phyloP scores from a whole-genome alignment of 306 rosid genomes.

The Cajanus cajan region DNA sequence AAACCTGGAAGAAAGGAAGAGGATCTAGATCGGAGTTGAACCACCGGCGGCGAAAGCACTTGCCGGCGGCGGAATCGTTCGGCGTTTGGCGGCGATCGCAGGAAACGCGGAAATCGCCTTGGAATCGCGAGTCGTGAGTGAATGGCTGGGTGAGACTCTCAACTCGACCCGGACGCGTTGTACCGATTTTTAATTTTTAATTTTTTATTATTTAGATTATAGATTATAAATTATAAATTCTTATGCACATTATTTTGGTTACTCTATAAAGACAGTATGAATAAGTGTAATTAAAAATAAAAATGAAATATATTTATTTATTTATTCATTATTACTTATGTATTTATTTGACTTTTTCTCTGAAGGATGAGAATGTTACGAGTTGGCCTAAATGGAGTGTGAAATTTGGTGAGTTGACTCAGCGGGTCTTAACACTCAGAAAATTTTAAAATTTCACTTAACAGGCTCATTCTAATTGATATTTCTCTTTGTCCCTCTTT shows the following conservation, averaged over 20 bases:
- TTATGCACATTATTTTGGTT: background rate
- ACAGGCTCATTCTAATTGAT: background rate
- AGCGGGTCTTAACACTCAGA: background rate
- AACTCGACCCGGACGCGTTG: constrained; percentile 77
- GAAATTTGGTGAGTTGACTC: constrained; percentile 35
- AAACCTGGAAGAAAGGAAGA: constrained; percentile 35
- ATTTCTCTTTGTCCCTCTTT: background rate
- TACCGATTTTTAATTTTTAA: background rate
- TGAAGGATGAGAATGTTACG: background rate
- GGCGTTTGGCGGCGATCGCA: constrained; percentile 21
- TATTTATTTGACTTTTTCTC: background rate
- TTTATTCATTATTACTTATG: background rate
- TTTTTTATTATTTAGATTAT: too few species aligned
- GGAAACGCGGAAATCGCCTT: constrained; percentile 32
- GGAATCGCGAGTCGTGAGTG: constrained; percentile 71
- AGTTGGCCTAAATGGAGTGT: background rate
- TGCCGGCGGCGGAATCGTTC: constrained; percentile 37
- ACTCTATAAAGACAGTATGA: background rate
- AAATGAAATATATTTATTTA: background rate
- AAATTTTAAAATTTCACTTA: background rate
- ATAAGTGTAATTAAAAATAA: background rate
- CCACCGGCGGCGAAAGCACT: background rate
- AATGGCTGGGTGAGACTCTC: constrained; percentile 54
- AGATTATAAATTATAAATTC: background rate
- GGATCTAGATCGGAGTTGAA: constrained; percentile 13